Evolutionary conservation across 441 rosid genomes (phyloP).

Genomic region (Adansonia grandidieri): DNA sequence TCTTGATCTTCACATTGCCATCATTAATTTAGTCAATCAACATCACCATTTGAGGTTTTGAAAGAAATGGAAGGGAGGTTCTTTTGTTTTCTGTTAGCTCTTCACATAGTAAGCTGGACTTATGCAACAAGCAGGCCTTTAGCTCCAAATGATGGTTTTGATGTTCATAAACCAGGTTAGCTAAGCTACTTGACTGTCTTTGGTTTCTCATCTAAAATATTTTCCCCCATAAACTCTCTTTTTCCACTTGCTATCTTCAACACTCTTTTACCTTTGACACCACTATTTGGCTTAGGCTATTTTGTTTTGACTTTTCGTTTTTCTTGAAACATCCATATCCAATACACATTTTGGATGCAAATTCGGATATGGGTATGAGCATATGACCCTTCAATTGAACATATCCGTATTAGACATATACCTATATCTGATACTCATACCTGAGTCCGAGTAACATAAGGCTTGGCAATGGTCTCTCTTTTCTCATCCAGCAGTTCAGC

Average conservation of each 20-base stretch:
- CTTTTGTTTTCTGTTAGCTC: conserved; percentile 26
- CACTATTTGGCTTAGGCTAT: no score
- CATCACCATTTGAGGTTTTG: conserved; percentile 18
- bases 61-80: conserved; percentile 24
- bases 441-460: no score
- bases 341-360: no score
- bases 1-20: not conserved
- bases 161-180: conserved; percentile 41
- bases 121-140: conserved; percentile 24
- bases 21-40: conserved; percentile 23
- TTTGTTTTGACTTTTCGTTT: no score
- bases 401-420: no score
- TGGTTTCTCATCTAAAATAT: not conserved
- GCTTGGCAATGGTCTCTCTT: not conserved
- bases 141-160: conserved; percentile 25
- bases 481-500: not conserved
- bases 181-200: not conserved
- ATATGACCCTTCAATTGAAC: no score
- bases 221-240: no score
- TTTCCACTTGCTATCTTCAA: no score
- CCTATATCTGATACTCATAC: no score
- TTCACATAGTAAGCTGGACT: conserved; percentile 25
- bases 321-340: no score
- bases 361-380: no score
- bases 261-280: no score